Percentiles rank a stretch among this genome's conserved stretches.
Conservation (phyloP, 441 rosid species). For the Pelargonium fulgidum region DNA sequence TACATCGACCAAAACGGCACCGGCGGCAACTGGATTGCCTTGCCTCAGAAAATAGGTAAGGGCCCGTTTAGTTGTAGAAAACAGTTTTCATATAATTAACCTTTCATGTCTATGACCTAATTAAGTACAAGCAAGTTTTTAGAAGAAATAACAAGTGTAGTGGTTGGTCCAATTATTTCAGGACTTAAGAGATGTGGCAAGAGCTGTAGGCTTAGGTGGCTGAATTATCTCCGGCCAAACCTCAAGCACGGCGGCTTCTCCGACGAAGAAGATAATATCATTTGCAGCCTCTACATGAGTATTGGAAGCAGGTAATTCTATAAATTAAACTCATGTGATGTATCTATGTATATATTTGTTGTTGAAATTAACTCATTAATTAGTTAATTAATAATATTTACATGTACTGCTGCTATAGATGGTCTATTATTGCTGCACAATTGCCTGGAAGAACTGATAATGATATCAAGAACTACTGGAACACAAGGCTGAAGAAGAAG, state of each 20-base stretch:
- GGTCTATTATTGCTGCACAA: slow-evolving; percentile 69
- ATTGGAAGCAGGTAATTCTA: slow-evolving; percentile 25
- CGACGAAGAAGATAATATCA: slow-evolving; percentile 23
- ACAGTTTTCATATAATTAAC: too few species aligned
- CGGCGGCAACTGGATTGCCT: slow-evolving; percentile 74
- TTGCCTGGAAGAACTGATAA: slow-evolving; percentile 67
- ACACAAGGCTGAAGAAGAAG: slow-evolving; percentile 56
- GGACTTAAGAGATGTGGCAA: slow-evolving; percentile 28
- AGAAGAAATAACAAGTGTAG: too few species aligned
- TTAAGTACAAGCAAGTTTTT: too few species aligned
- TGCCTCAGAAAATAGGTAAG: slow-evolving; percentile 59
- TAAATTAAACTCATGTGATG: too few species aligned
- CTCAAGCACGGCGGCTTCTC: slow-evolving; percentile 25
- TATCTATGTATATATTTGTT: not conserved
- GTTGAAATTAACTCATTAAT: not conserved
- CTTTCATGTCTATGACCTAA: too few species aligned
- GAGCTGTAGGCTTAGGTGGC: slow-evolving; percentile 27
- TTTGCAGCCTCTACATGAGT: slow-evolving; percentile 23
- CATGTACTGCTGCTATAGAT: slow-evolving; percentile 26
- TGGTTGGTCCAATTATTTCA: not conserved
- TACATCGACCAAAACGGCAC: slow-evolving; percentile 57
- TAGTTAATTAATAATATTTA: not conserved
- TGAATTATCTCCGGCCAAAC: slow-evolving; percentile 27
- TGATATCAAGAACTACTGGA: slow-evolving; percentile 71
- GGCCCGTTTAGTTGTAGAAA: too few species aligned